phyloP scores from a whole-genome alignment of 805 yeast species.

The Sporopachydermia lactativora region DNA sequence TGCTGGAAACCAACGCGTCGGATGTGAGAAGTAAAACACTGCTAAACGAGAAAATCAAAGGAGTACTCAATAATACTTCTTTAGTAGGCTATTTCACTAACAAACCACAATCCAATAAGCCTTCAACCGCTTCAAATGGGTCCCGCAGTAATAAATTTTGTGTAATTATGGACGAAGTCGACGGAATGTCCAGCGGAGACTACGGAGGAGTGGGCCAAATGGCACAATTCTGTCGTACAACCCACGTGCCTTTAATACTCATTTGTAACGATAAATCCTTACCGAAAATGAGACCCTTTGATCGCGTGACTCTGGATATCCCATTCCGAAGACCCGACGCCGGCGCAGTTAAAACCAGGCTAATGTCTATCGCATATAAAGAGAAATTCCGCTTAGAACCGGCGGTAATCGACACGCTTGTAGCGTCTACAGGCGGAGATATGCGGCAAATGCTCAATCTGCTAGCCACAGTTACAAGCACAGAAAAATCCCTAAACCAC shows the following conservation, averaged over 20 bases:
- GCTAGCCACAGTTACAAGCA: constrained; percentile 69
- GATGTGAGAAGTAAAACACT: constrained; percentile 76
- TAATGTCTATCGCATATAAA: constrained; percentile 80
- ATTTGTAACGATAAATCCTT: constrained; percentile 87
- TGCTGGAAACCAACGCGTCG: constrained; percentile 78
- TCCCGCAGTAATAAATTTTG: constrained; percentile 47
- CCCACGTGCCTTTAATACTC: constrained; percentile 80
- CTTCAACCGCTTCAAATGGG: constrained; percentile 12
- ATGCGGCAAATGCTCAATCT: constrained; percentile 89
- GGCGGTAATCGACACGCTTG: constrained; percentile 67
- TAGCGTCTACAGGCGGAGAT: constrained; percentile 76
- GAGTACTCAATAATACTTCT: constrained; percentile 68
- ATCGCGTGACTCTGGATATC: constrained; percentile 62
- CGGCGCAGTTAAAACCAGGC: constrained; percentile 61
- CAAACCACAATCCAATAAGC: constrained; percentile 16
- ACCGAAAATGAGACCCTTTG: constrained; percentile 96
- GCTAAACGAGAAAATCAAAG: constrained; percentile 52
- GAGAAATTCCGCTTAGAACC: constrained; percentile 77
- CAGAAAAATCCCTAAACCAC: constrained; percentile 48
- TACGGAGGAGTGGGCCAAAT: constrained; percentile 96
- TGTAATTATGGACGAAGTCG: constrained; percentile 96
- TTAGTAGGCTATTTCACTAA: constrained; percentile 59
- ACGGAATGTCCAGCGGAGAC: constrained; percentile 98
- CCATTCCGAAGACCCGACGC: constrained; percentile 86
- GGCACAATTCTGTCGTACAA: constrained; percentile 72